A percentile compares a stretch with the other conserved stretches of the same genome.
Evolutionary conservation across 345 rosid species (phyloP).

Genomic region (Angophora floribunda): DNA sequence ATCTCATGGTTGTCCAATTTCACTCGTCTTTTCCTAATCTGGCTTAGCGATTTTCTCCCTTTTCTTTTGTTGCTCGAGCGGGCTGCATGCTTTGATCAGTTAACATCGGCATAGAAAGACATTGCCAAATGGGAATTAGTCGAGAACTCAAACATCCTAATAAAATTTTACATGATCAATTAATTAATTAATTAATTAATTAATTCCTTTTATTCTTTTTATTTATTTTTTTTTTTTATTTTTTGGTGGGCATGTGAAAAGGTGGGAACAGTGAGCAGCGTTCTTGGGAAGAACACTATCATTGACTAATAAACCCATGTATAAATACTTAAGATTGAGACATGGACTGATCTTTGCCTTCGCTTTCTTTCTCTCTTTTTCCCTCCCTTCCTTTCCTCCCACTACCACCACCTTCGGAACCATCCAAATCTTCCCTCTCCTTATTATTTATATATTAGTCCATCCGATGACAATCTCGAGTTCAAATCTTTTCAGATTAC

Average conservation of each 20-base stretch:
- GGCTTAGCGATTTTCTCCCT: accelerated
- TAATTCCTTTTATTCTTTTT: too few relatives aligned
- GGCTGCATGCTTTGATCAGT: neutral
- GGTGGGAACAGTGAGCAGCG: neutral
- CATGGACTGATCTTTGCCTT: neutral
- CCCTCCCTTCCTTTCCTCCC: neutral
- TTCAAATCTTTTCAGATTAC: accelerated
- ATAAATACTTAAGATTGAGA: too few relatives aligned
- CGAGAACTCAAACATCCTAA: too few relatives aligned
- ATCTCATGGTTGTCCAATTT: neutral
- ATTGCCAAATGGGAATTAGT: too few relatives aligned
- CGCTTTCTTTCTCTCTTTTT: neutral
- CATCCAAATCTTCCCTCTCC: neutral
- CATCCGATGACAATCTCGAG: accelerated
- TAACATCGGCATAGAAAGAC: neutral
- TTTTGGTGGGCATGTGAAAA: neutral
- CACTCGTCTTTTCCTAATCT: accelerated
- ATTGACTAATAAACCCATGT: neutral
- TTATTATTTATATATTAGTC: too few relatives aligned
- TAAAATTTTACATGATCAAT: neutral
- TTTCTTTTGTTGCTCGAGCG: neutral
- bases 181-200: too few relatives aligned
- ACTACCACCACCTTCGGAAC: neutral
- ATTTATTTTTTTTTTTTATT: accelerated
- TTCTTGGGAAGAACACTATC: neutral